These are phyloP conservation scores for Aspergillus fructus DNA, from an alignment of 2,329 filamentous ascomycete genomes.

Conservation along the genomic window DNA sequence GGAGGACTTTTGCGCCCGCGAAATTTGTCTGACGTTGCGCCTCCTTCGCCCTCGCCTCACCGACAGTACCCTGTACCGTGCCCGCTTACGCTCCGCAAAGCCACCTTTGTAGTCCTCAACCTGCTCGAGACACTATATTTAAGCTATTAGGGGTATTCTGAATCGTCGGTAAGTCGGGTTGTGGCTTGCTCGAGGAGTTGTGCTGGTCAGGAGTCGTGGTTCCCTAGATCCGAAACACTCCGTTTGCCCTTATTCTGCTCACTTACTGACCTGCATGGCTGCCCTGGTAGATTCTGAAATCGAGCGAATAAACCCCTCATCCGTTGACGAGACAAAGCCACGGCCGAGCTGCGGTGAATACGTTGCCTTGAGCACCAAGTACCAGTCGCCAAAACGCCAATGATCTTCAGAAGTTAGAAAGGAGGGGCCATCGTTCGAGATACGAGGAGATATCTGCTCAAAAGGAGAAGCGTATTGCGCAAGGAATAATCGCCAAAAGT, in stretches of 20 bases:
- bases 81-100: not conserved
- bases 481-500: slow-evolving; percentile 1
- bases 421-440: not conserved
- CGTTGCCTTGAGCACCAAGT: not conserved
- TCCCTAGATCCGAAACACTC: slow-evolving; percentile 9
- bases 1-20: slow-evolving; percentile 18
- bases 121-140: not conserved
- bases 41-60: slow-evolving; percentile 21
- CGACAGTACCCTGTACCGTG: slow-evolving; percentile 16
- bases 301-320: not conserved
- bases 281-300: not conserved
- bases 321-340: not conserved
- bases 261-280: slow-evolving; percentile 6
- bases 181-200: slow-evolving; percentile 2
- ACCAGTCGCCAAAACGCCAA: not conserved
- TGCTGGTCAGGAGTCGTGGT: slow-evolving; percentile 14
- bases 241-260: slow-evolving; percentile 3
- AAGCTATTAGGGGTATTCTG: slow-evolving; percentile 2
- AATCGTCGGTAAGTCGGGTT: not conserved
- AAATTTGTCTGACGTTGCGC: slow-evolving; percentile 17
- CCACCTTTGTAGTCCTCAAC: not conserved
- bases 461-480: not conserved
- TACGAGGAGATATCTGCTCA: not conserved
- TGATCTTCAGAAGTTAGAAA: not conserved
- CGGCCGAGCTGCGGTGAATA: not conserved